Evolutionary conservation across 2,329 filamentous ascomycete genomes (phyloP).

Genomic region (Verticillium isaacii): DNA sequence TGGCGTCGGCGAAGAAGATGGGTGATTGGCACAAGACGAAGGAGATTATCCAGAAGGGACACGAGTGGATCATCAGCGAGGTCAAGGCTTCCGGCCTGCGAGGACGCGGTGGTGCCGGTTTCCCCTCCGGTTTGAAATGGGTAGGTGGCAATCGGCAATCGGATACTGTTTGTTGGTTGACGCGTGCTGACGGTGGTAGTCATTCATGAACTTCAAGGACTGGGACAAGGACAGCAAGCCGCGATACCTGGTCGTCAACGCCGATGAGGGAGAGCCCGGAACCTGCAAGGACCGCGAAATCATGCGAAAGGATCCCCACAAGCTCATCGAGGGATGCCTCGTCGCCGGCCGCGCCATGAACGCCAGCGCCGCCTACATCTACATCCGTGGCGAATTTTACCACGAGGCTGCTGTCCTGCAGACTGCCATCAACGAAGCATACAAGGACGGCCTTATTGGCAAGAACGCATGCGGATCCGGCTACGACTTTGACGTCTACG

Average conservation of each 20-base stretch:
- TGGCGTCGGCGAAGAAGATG: slow-evolving; percentile 95
- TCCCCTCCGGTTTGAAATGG: slow-evolving; percentile 98
- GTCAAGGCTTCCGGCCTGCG: slow-evolving; percentile 94
- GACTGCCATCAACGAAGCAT: slow-evolving; percentile 95
- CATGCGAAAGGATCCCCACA: slow-evolving; percentile 99
- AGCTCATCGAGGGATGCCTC: slow-evolving; percentile 95
- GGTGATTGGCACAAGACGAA: slow-evolving; percentile 99
- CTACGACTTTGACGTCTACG: slow-evolving; percentile 95
- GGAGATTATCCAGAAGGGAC: slow-evolving; percentile 93
- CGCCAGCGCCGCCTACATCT: slow-evolving; percentile 96
- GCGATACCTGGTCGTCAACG: slow-evolving; percentile 95
- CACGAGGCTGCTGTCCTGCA: slow-evolving; percentile 92
- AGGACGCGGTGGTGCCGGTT: slow-evolving; percentile 94
- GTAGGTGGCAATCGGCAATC: slow-evolving; percentile 44
- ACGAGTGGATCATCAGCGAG: slow-evolving; percentile 98
- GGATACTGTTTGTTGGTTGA: slow-evolving; percentile 2
- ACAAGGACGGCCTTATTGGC: slow-evolving; percentile 88
- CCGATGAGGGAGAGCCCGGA: slow-evolving; percentile 96
- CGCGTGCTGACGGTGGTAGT: slow-evolving; percentile 45
- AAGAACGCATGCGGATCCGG: slow-evolving; percentile 97
- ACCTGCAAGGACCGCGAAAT: slow-evolving; percentile 99
- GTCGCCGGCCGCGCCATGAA: slow-evolving; percentile 98
- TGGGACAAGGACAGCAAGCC: slow-evolving; percentile 98
- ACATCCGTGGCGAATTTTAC: slow-evolving; percentile 98
- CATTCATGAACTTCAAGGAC: slow-evolving; percentile 99